These are phyloP conservation scores for Stereum hirsutum DNA, from an alignment of 1,284 basidiomycete genomes.

Conservation along the genomic window DNA sequence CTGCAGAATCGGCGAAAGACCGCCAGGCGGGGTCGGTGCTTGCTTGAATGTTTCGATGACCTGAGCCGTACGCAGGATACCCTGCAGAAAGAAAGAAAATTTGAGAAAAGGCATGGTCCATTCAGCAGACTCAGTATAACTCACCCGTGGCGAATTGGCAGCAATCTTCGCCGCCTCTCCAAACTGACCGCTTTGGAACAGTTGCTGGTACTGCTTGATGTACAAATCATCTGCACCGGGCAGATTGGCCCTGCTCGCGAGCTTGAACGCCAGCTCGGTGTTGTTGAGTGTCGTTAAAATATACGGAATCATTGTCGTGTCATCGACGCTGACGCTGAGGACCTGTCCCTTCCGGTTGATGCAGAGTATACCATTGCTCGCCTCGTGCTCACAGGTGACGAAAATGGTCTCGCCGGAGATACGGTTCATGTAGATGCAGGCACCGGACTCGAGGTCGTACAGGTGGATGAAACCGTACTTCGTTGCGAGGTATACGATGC, in stretches of 20 bases:
- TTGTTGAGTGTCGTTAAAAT: constrained; percentile 93
- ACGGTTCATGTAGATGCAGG: constrained; percentile 99
- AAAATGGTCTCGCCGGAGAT: constrained; percentile 99
- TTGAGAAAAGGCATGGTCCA: neutral
- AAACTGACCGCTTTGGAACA: constrained; percentile 89
- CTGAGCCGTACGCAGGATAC: constrained; percentile 90
- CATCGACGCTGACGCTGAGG: constrained; percentile 94
- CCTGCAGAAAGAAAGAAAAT: constrained; percentile 33
- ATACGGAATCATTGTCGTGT: constrained; percentile 94
- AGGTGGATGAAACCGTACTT: constrained; percentile 99
- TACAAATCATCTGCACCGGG: constrained; percentile 98
- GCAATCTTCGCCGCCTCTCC: constrained; percentile 98
- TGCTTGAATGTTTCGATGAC: constrained; percentile 99
- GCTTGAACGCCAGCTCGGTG: constrained; percentile 96
- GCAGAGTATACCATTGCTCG: constrained; percentile 93
- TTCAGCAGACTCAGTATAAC: constrained; percentile 13
- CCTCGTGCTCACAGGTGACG: constrained; percentile 95
- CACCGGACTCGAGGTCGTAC: constrained; percentile 97
- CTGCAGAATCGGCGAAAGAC: constrained; percentile 93
- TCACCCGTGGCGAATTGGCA: constrained; percentile 89
- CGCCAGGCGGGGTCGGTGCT: constrained; percentile 85
- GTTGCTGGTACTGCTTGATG: constrained; percentile 89
- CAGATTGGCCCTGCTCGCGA: constrained; percentile 94
- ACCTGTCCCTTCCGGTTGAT: constrained; percentile 99
- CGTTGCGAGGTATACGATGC: constrained; percentile 95